Base-by-base conservation (phyloP, 164 flowering plant genomes). In the Aristolochia californica region DNA sequence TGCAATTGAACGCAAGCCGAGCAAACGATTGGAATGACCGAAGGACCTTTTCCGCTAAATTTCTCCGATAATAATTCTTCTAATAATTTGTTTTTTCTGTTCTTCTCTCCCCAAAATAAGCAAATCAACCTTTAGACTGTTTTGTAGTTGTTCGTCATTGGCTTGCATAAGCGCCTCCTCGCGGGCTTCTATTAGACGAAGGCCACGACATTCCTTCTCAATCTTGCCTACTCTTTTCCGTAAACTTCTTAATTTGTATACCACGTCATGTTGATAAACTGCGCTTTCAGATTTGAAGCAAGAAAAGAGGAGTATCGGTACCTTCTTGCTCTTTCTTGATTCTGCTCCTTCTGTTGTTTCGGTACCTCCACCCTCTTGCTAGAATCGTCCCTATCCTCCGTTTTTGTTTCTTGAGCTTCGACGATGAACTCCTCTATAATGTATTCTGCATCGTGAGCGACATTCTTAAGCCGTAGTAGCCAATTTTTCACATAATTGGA, bases 11-110 rank as follows among this genome's bases (percentile, higher is more conserved):
- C 2, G 56, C 54, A 5, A 47, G 21, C 28, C 56, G 59, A 14
- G 55, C 60, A 30, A 63, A 56, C 55, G 47, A 63, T 56, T 8
- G 66, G n/a, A 45, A 63, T 22, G 13, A 63, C 66, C 2, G 48
- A 8, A 23, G 50, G 5, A 30, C 38, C 21, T 12, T 20, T n/a
- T 12, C 12, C 16, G 12, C 38, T 5, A 18, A 16, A 20, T 15
- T 20, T 50, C 28, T 16, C 4, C 3, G n/a, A 47, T 40, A 27
- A 38, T 23, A 20, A n/a, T n/a, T 10, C 30, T 14, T 58, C 38
- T 48, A 28, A 7, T 22, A 58, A 21, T 20, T 18, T 12, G 10
- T 48, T 27, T 14, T n/a, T 40, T 21, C 1, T 47, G 53, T 13
- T 12, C 25, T 21, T 23, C 47, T 22, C 62, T 49, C 5, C 62